phyloP scores from a whole-genome alignment of 2,329 filamentous ascomycete genomes.

The Cladosporium oxysporum region DNA sequence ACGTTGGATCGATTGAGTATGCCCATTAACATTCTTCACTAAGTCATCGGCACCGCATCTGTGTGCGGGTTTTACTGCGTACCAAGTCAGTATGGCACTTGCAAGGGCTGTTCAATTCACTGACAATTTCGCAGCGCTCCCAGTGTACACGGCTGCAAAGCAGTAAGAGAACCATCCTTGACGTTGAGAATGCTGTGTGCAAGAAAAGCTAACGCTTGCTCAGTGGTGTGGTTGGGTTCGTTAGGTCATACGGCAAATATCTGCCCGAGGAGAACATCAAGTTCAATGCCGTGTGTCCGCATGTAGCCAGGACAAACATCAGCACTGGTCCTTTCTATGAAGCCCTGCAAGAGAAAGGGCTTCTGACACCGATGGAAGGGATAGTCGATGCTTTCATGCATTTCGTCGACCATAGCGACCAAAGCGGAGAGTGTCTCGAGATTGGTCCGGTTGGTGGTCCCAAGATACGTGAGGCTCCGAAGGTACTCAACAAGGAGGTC shows the following conservation, averaged over 20 bases:
- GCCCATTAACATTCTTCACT: background rate
- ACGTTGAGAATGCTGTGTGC: background rate
- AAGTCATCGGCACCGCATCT: conserved; percentile 34
- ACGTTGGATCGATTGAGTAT: too few species aligned
- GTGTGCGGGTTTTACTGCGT: conserved; percentile 47
- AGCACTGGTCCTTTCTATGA: conserved; percentile 43
- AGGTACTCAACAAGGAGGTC: conserved; percentile 38
- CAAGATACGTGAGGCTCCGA: conserved; percentile 31
- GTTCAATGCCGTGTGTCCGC: conserved; percentile 46
- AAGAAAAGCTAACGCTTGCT: background rate
- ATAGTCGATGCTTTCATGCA: conserved; percentile 45
- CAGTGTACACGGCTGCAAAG: conserved; percentile 48
- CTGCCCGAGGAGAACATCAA: conserved; percentile 44
- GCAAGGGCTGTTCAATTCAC: background rate
- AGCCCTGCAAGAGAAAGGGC: conserved; percentile 34
- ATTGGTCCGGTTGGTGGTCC: conserved; percentile 42
- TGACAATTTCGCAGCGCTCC: conserved; percentile 32
- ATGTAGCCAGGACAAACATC: conserved; percentile 45
- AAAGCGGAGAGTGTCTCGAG: conserved; percentile 46
- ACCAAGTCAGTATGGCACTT: conserved; percentile 32
- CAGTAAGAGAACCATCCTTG: conserved; percentile 30
- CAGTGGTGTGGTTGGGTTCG: conserved; percentile 41
- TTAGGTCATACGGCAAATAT: conserved; percentile 45
- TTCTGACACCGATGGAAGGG: conserved; percentile 44
- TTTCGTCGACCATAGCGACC: conserved; percentile 38